A percentile compares a stretch with the other conserved stretches of the same genome.
Evolutionary conservation across 2,329 filamentous ascomycete genomes (phyloP).

Genomic region (Microdochium nivale): DNA sequence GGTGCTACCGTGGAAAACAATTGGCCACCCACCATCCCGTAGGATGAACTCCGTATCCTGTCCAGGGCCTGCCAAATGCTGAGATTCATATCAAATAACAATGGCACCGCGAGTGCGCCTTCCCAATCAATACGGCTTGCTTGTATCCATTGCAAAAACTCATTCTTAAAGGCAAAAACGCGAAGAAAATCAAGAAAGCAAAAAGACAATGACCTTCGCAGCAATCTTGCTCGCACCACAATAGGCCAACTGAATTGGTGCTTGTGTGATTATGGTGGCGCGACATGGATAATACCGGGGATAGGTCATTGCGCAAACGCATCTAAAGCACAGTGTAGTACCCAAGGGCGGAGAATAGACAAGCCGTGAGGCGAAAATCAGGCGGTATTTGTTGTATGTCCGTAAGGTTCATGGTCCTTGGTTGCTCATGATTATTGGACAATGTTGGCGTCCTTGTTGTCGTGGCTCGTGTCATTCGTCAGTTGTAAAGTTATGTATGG

Average conservation of each 20-base stretch:
- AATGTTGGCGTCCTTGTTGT: not conserved
- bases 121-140: not conserved
- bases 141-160: not conserved
- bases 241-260: not conserved
- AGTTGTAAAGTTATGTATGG: not conserved
- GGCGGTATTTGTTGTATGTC: slow-evolving; percentile 10
- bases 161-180: not conserved
- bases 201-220: not conserved
- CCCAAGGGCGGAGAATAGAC: slow-evolving; percentile 17
- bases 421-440: not conserved
- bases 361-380: slow-evolving; percentile 19
- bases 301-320: too few relatives aligned
- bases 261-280: slow-evolving; percentile 5
- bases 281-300: slow-evolving; percentile 11
- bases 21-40: not conserved
- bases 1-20: slow-evolving; percentile 1
- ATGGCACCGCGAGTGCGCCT: not conserved
- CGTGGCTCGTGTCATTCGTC: not conserved
- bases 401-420: not conserved
- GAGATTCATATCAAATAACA: not conserved
- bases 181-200: not conserved
- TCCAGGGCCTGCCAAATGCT: not conserved
- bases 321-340: slow-evolving; percentile 11
- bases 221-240: not conserved
- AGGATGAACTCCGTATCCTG: not conserved